These are phyloP conservation scores for Mortierella hygrophila DNA, from an alignment of 192 early-diverging fungal genomes.

Conservation along the genomic window DNA sequence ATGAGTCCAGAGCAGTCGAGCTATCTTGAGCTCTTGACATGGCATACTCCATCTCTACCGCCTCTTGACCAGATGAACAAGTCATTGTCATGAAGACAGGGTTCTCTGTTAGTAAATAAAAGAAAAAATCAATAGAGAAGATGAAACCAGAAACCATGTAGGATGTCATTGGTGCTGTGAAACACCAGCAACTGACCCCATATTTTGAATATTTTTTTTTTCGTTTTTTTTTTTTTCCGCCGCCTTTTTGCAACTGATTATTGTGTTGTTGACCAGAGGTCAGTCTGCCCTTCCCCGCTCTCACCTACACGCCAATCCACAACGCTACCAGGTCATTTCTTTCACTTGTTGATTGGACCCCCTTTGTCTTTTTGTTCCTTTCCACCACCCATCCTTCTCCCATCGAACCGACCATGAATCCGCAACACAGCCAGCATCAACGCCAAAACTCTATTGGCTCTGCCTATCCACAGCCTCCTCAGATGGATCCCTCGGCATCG, in stretches of 20 bases:
- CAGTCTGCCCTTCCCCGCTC: neutral
- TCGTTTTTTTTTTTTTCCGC: neutral
- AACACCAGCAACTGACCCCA: neutral
- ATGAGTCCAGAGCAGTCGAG: neutral
- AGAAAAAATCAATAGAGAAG: neutral
- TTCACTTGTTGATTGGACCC: neutral
- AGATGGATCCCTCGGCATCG: neutral
- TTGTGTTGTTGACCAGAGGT: too few relatives aligned
- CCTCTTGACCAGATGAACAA: neutral
- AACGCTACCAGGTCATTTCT: neutral
- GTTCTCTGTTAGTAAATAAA: neutral
- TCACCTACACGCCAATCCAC: neutral
- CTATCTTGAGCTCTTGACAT: constrained; percentile 8
- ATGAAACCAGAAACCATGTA: neutral
- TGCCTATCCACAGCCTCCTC: neutral
- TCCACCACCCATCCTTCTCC: neutral
- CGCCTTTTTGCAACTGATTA: too few relatives aligned
- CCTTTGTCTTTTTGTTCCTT: constrained; percentile 10
- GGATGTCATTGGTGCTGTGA: neutral
- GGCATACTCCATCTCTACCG: neutral
- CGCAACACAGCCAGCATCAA: constrained; percentile 30
- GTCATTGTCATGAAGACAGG: neutral
- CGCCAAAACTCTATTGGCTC: constrained; percentile 17
- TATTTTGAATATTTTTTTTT: neutral
- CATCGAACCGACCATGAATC: constrained; percentile 21